These are phyloP conservation scores for Cercospora brassicicola DNA, from an alignment of 2,329 filamentous ascomycete species.

Conservation along the genomic window DNA sequence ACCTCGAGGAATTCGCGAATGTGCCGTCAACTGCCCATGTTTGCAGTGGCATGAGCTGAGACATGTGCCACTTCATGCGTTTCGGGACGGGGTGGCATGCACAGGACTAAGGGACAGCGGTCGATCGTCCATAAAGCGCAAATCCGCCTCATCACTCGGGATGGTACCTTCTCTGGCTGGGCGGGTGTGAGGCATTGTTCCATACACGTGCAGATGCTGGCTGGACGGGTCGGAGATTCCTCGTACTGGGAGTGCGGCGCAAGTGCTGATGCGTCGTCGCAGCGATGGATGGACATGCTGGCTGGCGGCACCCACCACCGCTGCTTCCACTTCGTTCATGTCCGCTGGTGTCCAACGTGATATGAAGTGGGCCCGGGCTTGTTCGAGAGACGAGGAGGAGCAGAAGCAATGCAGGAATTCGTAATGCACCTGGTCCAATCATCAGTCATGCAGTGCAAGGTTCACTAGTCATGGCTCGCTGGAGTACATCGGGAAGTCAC, in stretches of 20 bases:
- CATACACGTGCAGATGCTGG: neutral
- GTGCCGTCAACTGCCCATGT: neutral
- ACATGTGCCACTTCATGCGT: slow-evolving; percentile 13
- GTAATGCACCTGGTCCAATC: slow-evolving; percentile 8
- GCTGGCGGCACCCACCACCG: slow-evolving; percentile 3
- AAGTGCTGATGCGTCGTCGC: slow-evolving; percentile 5
- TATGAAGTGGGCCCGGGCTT: neutral
- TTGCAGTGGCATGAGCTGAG: slow-evolving; percentile 1
- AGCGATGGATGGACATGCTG: slow-evolving; percentile 19
- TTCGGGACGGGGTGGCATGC: slow-evolving; percentile 1
- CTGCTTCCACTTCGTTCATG: neutral
- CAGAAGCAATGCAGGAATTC: slow-evolving; percentile 9
- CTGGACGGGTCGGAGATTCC: neutral
- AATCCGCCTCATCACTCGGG: neutral
- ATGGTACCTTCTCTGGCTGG: neutral
- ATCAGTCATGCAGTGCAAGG: slow-evolving; percentile 4
- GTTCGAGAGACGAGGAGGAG: neutral
- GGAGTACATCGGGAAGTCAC: slow-evolving; percentile 10
- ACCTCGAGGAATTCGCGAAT: neutral
- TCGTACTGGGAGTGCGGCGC: neutral
- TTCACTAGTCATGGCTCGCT: slow-evolving; percentile 7
- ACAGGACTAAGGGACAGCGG: neutral
- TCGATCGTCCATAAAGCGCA: slow-evolving; percentile 1
- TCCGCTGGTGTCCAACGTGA: slow-evolving; percentile 6
- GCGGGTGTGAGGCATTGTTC: neutral